These are phyloP conservation scores for Hebeloma cylindrosporum DNA, from an alignment of 768 basidiomycete species.

Conservation along the genomic window DNA sequence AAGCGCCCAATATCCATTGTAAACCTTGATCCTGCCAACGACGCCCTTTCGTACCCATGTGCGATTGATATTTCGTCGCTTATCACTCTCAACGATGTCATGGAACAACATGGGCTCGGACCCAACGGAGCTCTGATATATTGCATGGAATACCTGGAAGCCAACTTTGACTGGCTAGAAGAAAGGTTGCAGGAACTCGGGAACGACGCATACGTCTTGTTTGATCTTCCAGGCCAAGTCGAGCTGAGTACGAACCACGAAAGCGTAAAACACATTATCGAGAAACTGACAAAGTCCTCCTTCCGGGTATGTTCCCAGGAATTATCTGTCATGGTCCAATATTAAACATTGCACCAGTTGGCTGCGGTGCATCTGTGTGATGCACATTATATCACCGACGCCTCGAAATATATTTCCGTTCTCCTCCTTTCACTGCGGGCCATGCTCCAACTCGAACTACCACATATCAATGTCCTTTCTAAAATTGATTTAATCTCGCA, in stretches of 20 bases:
- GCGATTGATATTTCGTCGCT: slow-evolving; percentile 81
- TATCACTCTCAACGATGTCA: slow-evolving; percentile 84
- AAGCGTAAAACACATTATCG: slow-evolving; percentile 79
- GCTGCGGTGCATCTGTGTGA: slow-evolving; percentile 95
- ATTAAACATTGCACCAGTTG: slow-evolving; percentile 51
- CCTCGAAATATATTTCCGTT: slow-evolving; percentile 91
- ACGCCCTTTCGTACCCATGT: slow-evolving; percentile 87
- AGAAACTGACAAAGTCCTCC: slow-evolving; percentile 60
- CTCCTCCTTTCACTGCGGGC: slow-evolving; percentile 89
- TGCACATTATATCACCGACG: slow-evolving; percentile 95
- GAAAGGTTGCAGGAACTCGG: slow-evolving; percentile 63
- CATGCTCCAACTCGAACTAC: slow-evolving; percentile 98
- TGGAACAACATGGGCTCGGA: slow-evolving; percentile 81
- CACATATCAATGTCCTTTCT: slow-evolving; percentile 95
- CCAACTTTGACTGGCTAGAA: slow-evolving; percentile 90
- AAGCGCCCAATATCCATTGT: slow-evolving; percentile 84
- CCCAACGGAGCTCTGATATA: slow-evolving; percentile 97
- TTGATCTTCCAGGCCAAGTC: slow-evolving; percentile 97
- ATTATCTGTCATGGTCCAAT: slow-evolving; percentile 4
- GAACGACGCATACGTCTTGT: slow-evolving; percentile 81
- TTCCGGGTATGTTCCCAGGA: slow-evolving; percentile 68
- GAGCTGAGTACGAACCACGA: slow-evolving; percentile 96
- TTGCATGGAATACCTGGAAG: slow-evolving; percentile 95
- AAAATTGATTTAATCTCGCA: slow-evolving; percentile 90
- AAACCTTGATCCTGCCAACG: slow-evolving; percentile 96